These are phyloP conservation scores for Aspergillus felis DNA, from an alignment of 2,329 filamentous ascomycete species.

Conservation along the genomic window DNA sequence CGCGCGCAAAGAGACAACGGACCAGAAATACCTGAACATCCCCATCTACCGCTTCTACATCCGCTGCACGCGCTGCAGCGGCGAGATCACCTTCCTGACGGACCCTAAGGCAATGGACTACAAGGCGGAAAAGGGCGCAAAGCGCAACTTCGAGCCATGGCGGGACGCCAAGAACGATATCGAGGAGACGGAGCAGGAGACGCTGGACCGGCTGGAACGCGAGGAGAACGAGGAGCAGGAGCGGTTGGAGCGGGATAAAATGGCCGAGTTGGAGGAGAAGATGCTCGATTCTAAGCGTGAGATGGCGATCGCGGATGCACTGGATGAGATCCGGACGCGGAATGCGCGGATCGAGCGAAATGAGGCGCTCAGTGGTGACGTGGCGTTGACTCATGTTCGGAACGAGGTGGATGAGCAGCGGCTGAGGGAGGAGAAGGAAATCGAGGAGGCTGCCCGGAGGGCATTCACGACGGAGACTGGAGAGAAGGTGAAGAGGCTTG, in stretches of 20 bases:
- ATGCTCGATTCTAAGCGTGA: slow-evolving; percentile 88
- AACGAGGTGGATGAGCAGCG: slow-evolving; percentile 56
- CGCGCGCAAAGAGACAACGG: slow-evolving; percentile 84
- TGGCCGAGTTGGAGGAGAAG: slow-evolving; percentile 93
- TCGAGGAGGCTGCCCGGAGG: slow-evolving; percentile 72
- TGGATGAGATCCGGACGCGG: slow-evolving; percentile 88
- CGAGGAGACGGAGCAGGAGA: slow-evolving; percentile 81
- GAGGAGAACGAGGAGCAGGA: slow-evolving; percentile 64
- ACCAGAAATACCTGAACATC: slow-evolving; percentile 85
- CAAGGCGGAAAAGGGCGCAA: slow-evolving; percentile 72
- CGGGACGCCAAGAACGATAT: slow-evolving; percentile 58
- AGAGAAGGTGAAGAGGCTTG: slow-evolving; percentile 50
- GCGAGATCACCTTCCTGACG: slow-evolving; percentile 88
- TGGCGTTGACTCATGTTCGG: slow-evolving; percentile 52
- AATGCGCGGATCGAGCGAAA: slow-evolving; percentile 84
- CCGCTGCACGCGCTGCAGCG: slow-evolving; percentile 78
- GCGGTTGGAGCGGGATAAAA: slow-evolving; percentile 76
- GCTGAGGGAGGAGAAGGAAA: slow-evolving; percentile 69
- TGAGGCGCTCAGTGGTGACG: slow-evolving; percentile 61
- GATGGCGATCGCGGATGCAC: slow-evolving; percentile 92
- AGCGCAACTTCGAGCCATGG: slow-evolving; percentile 94
- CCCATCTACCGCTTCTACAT: slow-evolving; percentile 89
- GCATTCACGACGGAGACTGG: slow-evolving; percentile 68
- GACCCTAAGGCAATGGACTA: slow-evolving; percentile 97
- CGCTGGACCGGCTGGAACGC: slow-evolving; percentile 75